Evolutionary conservation across 169 alveolate genomes (phyloP), one percentile per base, ranked within the genome.

Genomic region (Cryptosporidium sp.): DNA sequence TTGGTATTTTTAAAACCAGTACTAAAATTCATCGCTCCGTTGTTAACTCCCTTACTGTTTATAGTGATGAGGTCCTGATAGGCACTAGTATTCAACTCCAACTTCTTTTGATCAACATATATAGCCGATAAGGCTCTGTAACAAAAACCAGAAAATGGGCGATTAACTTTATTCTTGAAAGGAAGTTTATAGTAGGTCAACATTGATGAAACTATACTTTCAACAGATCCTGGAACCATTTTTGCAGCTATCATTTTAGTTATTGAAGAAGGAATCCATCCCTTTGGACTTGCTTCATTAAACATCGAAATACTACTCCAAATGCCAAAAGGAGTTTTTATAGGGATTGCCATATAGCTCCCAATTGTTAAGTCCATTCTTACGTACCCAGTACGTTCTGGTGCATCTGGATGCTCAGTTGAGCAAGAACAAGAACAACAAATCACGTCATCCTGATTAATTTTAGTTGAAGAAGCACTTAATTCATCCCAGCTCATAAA

Each of bases 221-320:
- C 94, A 2, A 92, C 91, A 8, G 94, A 86, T 4, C 91, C 69
- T 8, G 95, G 95, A 12, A 91, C 86, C 58, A 92, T 86, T 71
- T 91, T 92, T 5, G 92, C 93, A 12, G 93, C 93, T 26, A 92
- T 67, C 52, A 70, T 23, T 35, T 69, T 73, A 14, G 93, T 91
- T 18, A 92, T 91, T 18, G 93, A 87, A 10, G 91, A 92, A 2
- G 95, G 95, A 23, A 92, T 92, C 95, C 95, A 92, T 6, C 95
- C 95, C 31, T 84, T 85, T 9, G 95, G 93, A 26, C 85, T 92
- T 10, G 91, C 93, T 62, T 92, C 95, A 71, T 73, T 92, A 51
- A 92, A 70, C 84, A 92, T 91, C 7, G 92, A 68, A 6, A 92
- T 89, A 41, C 84, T 84, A 39, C 91, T 85, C 95, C 95, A 92